phyloP scores from a whole-genome alignment of 176 grass and related monocot genomes.

The Musa acuminata region DNA sequence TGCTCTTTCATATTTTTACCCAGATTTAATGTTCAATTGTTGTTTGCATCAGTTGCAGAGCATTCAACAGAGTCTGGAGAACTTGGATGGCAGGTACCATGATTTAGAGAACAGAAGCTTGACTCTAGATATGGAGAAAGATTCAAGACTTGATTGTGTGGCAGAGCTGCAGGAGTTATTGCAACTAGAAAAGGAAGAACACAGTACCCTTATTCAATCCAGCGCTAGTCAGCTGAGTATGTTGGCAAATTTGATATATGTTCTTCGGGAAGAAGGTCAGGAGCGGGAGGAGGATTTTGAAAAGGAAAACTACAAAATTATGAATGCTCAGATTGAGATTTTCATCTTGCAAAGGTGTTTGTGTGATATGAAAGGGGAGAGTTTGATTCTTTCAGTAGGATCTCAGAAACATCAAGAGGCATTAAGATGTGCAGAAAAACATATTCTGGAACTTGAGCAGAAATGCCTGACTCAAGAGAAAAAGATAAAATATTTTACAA shows the following conservation, averaged over 20 bases:
- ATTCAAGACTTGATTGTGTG: conserved; percentile 27
- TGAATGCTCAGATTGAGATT: conserved; percentile 54
- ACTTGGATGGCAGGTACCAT: conserved; percentile 47
- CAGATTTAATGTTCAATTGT: not conserved
- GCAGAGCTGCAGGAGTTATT: conserved; percentile 45
- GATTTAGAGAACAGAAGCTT: conserved; percentile 52
- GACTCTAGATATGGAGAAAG: conserved; percentile 65
- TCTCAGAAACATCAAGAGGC: conserved; percentile 35
- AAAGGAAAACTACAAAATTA: conserved; percentile 43
- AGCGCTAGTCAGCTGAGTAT: conserved; percentile 20
- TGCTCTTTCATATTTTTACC: not conserved
- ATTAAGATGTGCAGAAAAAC: not conserved
- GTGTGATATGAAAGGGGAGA: conserved; percentile 55
- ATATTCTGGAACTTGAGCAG: conserved; percentile 2
- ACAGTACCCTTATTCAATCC: conserved; percentile 30
- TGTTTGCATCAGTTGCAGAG: conserved; percentile 56
- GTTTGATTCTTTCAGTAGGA: conserved; percentile 25
- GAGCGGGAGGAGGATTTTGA: conserved; percentile 51
- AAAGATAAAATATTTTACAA: conserved; percentile 27
- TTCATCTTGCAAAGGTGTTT: conserved; percentile 78
- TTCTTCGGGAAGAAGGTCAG: conserved; percentile 41
- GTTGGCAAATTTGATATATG: conserved; percentile 28
- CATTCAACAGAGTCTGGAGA: conserved; percentile 40
- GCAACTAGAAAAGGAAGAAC: conserved; percentile 40
- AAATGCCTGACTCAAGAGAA: conserved; percentile 31